Base-by-base conservation (phyloP, 495 filamentous ascomycete genomes). In the Daldinia bambusicola region DNA sequence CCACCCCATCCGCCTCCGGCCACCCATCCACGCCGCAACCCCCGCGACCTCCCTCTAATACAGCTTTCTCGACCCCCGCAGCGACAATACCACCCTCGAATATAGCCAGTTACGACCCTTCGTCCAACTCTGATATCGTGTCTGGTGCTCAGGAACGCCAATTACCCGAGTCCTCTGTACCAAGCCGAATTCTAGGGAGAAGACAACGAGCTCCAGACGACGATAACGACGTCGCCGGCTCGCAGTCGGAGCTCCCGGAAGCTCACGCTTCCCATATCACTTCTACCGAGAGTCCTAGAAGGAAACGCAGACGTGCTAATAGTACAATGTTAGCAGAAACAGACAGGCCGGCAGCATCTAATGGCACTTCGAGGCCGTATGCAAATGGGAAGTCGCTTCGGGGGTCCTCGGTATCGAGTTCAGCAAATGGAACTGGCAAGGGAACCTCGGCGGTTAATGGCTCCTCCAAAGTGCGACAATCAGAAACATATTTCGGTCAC, bases 401-500 rank as follows among this genome's bases (percentile, higher is more conserved):
- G 45, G 61, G 62, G 36, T 40, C 70, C 13, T 50, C 69, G 38
- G 53, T 22, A 37, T 62, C 75, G 22, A 55, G 60, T 12, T 36
- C 73, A 12, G 43, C 70, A 20, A 84, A 84, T 69, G 80, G 83
- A 34, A 74, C 78, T 13, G 74, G 74, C 18, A 82, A 81, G 64
- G 59, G 68, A 20, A 61, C 70, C 36, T 77, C 66, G 51, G 30
- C 71, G n/a, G 55, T 76, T 32, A 85, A 84, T 69, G 80, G 83
- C 4, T 77, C 80, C 6, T 76, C 80, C 7, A 77, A 72, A 50
- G 56, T 51, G 37, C 74, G 59, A 20, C 50, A 30, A 22, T 62
- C 72, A 7, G 66, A 72, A 10, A 76, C 68, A 0, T 88, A 86
- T 67, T 91, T 88, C 69, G 94, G 93, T 20, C 95, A 99, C 76